These are phyloP conservation scores for Crithidia fasciculata DNA, from an alignment of 208 protist genomes.

Conservation along the genomic window DNA sequence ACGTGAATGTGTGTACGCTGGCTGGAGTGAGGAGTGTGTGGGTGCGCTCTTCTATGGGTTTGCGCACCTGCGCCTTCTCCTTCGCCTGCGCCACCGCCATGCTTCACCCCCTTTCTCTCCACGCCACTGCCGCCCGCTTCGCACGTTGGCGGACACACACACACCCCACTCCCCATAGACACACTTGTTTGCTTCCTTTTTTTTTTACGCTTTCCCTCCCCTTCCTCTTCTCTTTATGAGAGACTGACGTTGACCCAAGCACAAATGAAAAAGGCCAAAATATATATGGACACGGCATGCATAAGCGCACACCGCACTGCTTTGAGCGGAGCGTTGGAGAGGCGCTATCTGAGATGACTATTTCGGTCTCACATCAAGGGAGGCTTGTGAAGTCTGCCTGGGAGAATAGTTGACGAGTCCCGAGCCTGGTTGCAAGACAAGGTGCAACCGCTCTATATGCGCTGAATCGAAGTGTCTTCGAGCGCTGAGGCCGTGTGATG, in stretches of 20 bases:
- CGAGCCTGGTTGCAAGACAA: no score
- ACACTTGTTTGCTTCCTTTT: conserved; percentile 12
- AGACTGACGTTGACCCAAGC: neutral
- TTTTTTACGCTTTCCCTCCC: neutral
- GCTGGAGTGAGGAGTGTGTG: neutral
- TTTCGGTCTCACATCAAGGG: no score
- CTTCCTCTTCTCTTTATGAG: conserved; percentile 7
- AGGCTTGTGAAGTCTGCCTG: no score
- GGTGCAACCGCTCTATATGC: no score
- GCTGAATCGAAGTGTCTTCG: no score
- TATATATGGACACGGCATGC: neutral
- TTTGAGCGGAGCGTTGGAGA: no score
- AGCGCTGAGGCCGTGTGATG: no score
- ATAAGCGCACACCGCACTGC: no score
- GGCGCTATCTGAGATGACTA: no score
- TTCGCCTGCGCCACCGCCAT: neutral
- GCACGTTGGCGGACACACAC: neutral
- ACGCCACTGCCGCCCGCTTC: neutral
- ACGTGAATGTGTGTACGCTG: neutral
- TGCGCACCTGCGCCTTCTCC: neutral
- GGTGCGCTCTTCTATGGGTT: neutral
- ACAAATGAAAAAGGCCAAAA: neutral
- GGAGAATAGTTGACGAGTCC: no score
- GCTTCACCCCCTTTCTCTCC: neutral
- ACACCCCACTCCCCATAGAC: conserved; percentile 19